Evolutionary conservation across 768 basidiomycete genomes (phyloP).

Genomic region (Leccinum obscurum): DNA sequence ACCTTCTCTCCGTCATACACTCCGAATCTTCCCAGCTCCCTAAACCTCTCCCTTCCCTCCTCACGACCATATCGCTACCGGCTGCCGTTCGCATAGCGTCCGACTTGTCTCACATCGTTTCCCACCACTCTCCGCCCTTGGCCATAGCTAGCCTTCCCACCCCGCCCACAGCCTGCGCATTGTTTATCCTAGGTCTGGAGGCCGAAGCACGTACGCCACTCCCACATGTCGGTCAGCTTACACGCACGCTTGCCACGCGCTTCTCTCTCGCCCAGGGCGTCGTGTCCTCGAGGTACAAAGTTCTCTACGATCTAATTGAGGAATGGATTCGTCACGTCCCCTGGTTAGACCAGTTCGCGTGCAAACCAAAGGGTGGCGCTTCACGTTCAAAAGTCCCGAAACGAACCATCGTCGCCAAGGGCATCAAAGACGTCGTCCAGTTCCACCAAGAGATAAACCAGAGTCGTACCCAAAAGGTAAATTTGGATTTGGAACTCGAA

Average conservation of each 20-base stretch:
- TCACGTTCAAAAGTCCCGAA: conserved; percentile 63
- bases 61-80: conserved; percentile 41
- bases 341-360: conserved; percentile 64
- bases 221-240: conserved; percentile 55
- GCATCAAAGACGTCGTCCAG: conserved; percentile 66
- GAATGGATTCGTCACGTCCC: conserved; percentile 65
- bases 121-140: conserved; percentile 39
- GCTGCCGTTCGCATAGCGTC: conserved; percentile 43
- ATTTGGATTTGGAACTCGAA: conserved; percentile 40
- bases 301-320: conserved; percentile 58
- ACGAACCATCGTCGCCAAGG: conserved; percentile 63
- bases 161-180: conserved; percentile 60
- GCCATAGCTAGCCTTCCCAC: conserved; percentile 43
- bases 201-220: conserved; percentile 56
- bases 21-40: conserved; percentile 34
- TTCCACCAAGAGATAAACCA: conserved; percentile 65
- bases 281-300: conserved; percentile 70
- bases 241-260: conserved; percentile 53
- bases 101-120: conserved; percentile 44
- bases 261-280: conserved; percentile 51
- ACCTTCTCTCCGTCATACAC: conserved; percentile 45
- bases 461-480: conserved; percentile 39
- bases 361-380: conserved; percentile 28
- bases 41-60: conserved; percentile 36
- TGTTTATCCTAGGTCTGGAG: conserved; percentile 71